Base-by-base conservation (phyloP, 1,139 yeast species). In the Blastobotrys buckinghamii region DNA sequence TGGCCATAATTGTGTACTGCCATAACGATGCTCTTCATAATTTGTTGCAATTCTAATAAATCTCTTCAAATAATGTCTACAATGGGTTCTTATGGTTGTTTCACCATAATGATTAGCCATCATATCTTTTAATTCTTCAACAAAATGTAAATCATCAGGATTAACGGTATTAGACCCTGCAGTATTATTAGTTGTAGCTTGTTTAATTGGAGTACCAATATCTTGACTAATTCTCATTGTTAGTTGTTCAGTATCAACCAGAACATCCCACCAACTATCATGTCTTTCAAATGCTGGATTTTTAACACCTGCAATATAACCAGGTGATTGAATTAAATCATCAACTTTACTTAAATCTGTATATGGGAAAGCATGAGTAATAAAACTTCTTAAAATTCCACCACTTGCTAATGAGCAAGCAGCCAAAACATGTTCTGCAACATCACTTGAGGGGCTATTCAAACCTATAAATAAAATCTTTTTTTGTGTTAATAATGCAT, bases 231-330 rank as follows among this genome's bases (percentile, higher is more conserved):
- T 56, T 69, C 69, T 65, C 74, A 79, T 61, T 66, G 76, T 45
- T 64, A 59, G 55, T 24, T 64, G 56, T 55, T 81, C 84, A 52
- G 80, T 64, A 59, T 81, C 84, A 53, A 79, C 76, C 46, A 81
- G 62, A 19, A 81, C 63, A 58, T 81, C 86, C 83, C 84, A 81
- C 71, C 74, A 69, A 12, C 69, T 70, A 38, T 80, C 79, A 57
- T 79, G 81, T 45, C 61, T 62, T 54, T 78, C 79, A 67, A 81
- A 81, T 48, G 82, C 79, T 12, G 84, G 84, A 62, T 81, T 81
- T 55, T 81, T 79, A 44, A 82, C 82, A 10, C 86, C 86, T 4
- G 85, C 86, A 58, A 81, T 69, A 61, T 67, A 81, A 24, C 81
- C 78, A 17, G 72, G 75, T 52, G 81, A 76, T 51, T 71, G 67